These are phyloP conservation scores for Astrocystis sublimbata DNA, from an alignment of 495 filamentous ascomycete species.

Conservation along the genomic window DNA sequence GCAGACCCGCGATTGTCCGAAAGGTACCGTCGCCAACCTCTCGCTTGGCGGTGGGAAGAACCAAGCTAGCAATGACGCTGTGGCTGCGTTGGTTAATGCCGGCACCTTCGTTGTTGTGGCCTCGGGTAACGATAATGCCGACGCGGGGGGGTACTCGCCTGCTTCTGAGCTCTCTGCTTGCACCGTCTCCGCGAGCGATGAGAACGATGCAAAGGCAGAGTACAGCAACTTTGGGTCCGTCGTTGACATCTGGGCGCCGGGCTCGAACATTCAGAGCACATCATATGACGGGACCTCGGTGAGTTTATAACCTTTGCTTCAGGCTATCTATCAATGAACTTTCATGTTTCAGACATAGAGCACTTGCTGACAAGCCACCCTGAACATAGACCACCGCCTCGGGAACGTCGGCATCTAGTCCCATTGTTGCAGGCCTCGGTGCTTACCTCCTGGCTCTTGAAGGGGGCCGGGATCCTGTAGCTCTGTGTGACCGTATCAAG, in stretches of 20 bases:
- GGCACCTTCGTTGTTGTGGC: conserved; percentile 45
- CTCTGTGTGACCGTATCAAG: conserved; percentile 31
- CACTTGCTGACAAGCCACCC: conserved; percentile 21
- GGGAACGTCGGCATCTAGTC: conserved; percentile 58
- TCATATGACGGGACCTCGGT: conserved; percentile 47
- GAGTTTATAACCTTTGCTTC: conserved; percentile 39
- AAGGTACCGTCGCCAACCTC: conserved; percentile 43
- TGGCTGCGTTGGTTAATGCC: conserved; percentile 31
- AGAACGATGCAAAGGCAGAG: conserved; percentile 37
- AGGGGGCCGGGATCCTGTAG: conserved; percentile 29
- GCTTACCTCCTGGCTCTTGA: conserved; percentile 51
- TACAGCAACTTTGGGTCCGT: conserved; percentile 55
- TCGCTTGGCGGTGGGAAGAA: conserved; percentile 44
- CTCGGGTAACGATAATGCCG: conserved; percentile 39
- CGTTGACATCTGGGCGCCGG: conserved; percentile 56
- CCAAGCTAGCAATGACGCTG: conserved; percentile 40
- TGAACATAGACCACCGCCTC: conserved; percentile 48
- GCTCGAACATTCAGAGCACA: conserved; percentile 44
- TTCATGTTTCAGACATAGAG: neutral
- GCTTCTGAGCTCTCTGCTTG: conserved; percentile 49
- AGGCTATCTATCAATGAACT: no score
- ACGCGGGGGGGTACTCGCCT: conserved; percentile 38
- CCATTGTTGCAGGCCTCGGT: conserved; percentile 56
- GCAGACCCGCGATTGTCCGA: conserved; percentile 23
- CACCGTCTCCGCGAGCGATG: conserved; percentile 50